A percentile compares a stretch with the other conserved stretches of the same genome.
Conservation (phyloP, 768 basidiomycete genomes). For the Pleurotus pulmonarius region DNA sequence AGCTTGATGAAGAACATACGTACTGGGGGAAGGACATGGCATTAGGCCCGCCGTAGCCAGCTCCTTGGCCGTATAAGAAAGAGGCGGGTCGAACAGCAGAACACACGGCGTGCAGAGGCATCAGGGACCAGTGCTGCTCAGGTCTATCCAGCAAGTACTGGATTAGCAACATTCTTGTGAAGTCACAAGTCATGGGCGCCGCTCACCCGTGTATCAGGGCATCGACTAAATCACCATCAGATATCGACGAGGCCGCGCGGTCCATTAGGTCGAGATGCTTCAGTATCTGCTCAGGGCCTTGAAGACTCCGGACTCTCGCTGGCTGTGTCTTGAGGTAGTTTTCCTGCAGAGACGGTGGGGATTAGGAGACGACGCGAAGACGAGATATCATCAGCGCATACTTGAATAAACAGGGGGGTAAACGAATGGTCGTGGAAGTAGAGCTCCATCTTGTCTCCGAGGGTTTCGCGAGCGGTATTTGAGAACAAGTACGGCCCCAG, state of each 20-base stretch:
- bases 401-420: constrained; percentile 93
- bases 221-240: constrained; percentile 93
- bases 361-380: too few species aligned
- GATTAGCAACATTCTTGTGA: constrained; percentile 2
- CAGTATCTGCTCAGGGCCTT: constrained; percentile 61
- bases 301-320: constrained; percentile 47
- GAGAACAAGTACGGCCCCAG: constrained; percentile 92
- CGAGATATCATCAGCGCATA: constrained; percentile 17
- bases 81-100: constrained; percentile 90
- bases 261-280: constrained; percentile 82
- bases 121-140: constrained; percentile 93
- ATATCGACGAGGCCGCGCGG: constrained; percentile 86
- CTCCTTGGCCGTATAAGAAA: constrained; percentile 69
- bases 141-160: constrained; percentile 42
- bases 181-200: not conserved
- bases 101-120: constrained; percentile 90
- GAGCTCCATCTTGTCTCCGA: constrained; percentile 90
- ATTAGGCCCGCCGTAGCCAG: constrained; percentile 63
- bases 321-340: constrained; percentile 91
- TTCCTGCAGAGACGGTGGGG: constrained; percentile 51
- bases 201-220: constrained; percentile 86
- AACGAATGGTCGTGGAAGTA: constrained; percentile 97
- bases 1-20: constrained; percentile 22
- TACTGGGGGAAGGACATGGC: constrained; percentile 82
- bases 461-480: constrained; percentile 69